A percentile compares a stretch with the other conserved stretches of the same genome.
Conservation (phyloP, 805 yeast genomes). For the Myxozyma mucilagina region DNA sequence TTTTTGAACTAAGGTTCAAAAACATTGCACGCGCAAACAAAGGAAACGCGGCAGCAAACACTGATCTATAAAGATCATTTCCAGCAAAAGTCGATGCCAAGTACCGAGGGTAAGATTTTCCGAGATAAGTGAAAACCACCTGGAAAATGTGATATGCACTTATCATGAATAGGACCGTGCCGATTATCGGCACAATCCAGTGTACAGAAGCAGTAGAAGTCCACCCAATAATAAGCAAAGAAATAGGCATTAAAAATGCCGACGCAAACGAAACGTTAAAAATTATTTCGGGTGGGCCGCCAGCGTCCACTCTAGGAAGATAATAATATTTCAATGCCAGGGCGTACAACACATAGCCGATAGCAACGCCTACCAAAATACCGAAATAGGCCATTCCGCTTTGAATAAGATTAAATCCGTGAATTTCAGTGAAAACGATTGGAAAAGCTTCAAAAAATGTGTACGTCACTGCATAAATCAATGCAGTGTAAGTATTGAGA, state of each 20-base stretch:
- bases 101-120: conserved; percentile 50
- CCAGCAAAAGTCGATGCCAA: conserved; percentile 63
- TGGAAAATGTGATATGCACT: conserved; percentile 54
- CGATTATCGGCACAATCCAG: conserved; percentile 54
- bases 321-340: background rate
- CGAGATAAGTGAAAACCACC: conserved; percentile 52
- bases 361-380: conserved; percentile 48
- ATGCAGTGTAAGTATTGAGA: conserved; percentile 53
- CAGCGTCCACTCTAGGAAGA: background rate
- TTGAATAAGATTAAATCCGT: conserved; percentile 52
- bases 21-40: conserved; percentile 65
- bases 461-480: conserved; percentile 55
- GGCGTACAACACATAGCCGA: conserved; percentile 25
- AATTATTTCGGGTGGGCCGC: conserved; percentile 18
- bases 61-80: conserved; percentile 53
- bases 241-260: conserved; percentile 44
- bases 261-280: conserved; percentile 10
- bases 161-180: conserved; percentile 44
- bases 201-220: conserved; percentile 45
- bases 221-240: conserved; percentile 55
- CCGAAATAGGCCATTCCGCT: conserved; percentile 52
- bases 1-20: conserved; percentile 43
- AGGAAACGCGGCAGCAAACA: conserved; percentile 61
- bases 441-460: conserved; percentile 66
- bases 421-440: conserved; percentile 49